These are phyloP conservation scores for Trichomonas gallinae DNA, from an alignment of 208 protist genomes.

Conservation along the genomic window DNA sequence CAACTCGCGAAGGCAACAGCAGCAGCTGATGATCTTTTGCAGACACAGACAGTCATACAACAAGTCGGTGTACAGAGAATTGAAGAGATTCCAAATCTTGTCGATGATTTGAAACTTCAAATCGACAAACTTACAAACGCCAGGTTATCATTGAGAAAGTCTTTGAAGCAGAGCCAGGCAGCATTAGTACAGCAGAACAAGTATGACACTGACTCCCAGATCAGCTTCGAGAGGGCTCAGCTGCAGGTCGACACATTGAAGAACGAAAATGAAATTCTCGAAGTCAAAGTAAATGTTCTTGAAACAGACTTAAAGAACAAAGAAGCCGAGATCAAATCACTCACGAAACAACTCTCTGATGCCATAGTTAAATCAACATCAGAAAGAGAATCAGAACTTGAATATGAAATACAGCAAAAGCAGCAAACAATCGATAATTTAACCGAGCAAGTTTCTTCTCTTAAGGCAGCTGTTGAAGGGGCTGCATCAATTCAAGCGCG, in stretches of 20 bases:
- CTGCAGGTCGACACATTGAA: neutral
- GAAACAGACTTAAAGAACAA: neutral
- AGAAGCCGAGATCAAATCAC: neutral
- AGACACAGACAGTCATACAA: neutral
- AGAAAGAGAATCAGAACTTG: neutral
- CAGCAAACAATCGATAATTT: neutral
- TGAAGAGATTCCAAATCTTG: neutral
- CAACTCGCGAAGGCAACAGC: neutral
- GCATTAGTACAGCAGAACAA: neutral
- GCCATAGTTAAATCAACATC: neutral
- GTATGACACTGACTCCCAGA: neutral
- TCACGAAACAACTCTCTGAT: neutral
- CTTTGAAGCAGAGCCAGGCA: neutral
- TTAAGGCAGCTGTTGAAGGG: neutral
- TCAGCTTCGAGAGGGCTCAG: neutral
- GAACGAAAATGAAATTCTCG: neutral
- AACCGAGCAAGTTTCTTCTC: neutral
- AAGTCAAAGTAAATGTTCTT: neutral
- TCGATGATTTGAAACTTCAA: neutral
- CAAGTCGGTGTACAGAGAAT: neutral
- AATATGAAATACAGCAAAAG: neutral
- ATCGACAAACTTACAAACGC: neutral
- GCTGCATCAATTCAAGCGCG: neutral
- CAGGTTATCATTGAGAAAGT: neutral
- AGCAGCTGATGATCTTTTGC: neutral